These are phyloP conservation scores for Lepidium africanum DNA, from an alignment of 345 rosid species.

Conservation along the genomic window DNA sequence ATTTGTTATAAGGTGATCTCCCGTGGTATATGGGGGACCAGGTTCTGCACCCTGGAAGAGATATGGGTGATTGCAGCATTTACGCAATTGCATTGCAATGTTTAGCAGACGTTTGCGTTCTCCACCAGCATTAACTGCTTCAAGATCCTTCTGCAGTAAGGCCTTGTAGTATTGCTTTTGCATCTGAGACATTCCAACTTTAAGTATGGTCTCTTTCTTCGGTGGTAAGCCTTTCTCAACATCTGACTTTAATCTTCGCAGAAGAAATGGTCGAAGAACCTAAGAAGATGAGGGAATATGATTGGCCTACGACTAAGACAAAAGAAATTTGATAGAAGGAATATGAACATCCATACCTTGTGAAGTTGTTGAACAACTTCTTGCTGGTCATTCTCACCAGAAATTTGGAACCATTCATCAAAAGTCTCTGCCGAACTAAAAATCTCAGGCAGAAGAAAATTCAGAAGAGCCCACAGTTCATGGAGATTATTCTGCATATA, in stretches of 20 bases:
- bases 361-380: conserved; percentile 99
- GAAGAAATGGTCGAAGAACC: conserved; percentile 99
- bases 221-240: conserved; percentile 99
- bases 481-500: conserved; percentile 96
- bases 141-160: conserved; percentile 95
- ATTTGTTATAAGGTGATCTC: conserved; percentile 84
- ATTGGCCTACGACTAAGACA: background rate
- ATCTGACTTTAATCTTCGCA: conserved; percentile 92
- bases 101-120: conserved; percentile 96
- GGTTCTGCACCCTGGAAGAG: conserved; percentile 99
- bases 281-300: conserved; percentile 1
- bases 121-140: conserved; percentile 99
- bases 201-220: conserved; percentile 94
- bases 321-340: background rate
- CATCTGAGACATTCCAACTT: conserved; percentile 99
- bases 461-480: conserved; percentile 97
- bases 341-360: conserved; percentile 52
- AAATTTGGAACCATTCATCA: conserved; percentile 99
- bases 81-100: conserved; percentile 98
- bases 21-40: conserved; percentile 98
- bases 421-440: conserved; percentile 99
- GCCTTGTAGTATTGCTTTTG: conserved; percentile 91
- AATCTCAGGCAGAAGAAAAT: conserved; percentile 93
- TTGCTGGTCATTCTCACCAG: conserved; percentile 99
- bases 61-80: conserved; percentile 98